Evolutionary conservation across 1,284 basidiomycete genomes (phyloP).

Genomic region (Cerrena zonata): DNA sequence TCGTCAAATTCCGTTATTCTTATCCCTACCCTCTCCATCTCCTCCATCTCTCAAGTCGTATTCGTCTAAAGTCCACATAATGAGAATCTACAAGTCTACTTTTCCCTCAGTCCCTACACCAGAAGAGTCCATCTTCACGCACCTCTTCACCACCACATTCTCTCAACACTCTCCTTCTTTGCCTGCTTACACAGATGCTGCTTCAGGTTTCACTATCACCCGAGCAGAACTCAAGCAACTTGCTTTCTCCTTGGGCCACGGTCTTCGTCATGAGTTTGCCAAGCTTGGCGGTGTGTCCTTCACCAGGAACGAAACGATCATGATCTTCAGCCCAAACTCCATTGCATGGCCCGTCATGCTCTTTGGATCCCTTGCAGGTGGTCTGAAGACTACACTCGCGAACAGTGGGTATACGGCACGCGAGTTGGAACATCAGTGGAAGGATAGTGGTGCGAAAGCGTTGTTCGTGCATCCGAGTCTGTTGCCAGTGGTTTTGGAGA

Average conservation of each 20-base stretch:
- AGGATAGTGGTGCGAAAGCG: constrained; percentile 36
- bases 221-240: constrained; percentile 50
- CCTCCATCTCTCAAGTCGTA: neutral
- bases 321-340: constrained; percentile 39
- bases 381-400: constrained; percentile 30
- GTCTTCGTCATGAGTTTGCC: constrained; percentile 37
- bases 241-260: constrained; percentile 52
- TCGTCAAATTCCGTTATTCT: neutral
- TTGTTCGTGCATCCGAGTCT: constrained; percentile 39
- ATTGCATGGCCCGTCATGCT: constrained; percentile 40
- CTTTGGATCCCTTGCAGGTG: constrained; percentile 32
- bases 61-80: too few relatives aligned
- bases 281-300: constrained; percentile 17
- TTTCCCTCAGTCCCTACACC: constrained; percentile 21
- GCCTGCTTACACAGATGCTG: constrained; percentile 65
- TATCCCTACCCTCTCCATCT: neutral
- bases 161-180: constrained; percentile 7
- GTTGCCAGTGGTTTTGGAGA: constrained; percentile 28
- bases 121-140: constrained; percentile 24
- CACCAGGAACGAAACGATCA: constrained; percentile 36
- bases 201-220: constrained; percentile 50
- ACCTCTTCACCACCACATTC: constrained; percentile 19
- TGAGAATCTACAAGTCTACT: constrained; percentile 25
- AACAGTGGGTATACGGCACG: constrained; percentile 32
- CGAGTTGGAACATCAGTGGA: constrained; percentile 29